Base-by-base conservation (phyloP, 1,139 yeast species). In the Blastobotrys serpentis region DNA sequence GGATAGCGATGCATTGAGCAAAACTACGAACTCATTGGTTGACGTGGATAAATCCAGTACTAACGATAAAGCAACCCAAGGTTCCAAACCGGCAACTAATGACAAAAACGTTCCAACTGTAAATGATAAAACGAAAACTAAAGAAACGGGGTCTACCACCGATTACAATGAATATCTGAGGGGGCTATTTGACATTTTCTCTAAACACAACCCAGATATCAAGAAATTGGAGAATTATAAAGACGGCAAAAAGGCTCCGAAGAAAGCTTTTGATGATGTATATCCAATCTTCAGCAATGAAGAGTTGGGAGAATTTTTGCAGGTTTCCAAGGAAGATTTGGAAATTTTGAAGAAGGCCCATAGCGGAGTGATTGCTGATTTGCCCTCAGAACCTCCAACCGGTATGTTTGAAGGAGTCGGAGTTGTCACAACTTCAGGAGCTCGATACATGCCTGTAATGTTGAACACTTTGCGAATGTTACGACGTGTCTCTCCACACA, bases 361-460 rank as follows among this genome's bases (percentile, higher is more conserved):
- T 65, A 56, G 62, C 8, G 63, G 66, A 37, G 82, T 80, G 33
- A 78, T 83, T 25, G 63, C 69, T 0, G 53, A 60, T 2, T 63
- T 68, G 18, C 84, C 88, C 0, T 64, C 68, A 25, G 68, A 73
- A 1, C 60, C 78, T 1, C 65, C 65, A 2, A 44, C 50, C 16
- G 57, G 58, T 4, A 42, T 61, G n/a, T 65, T 62, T 50, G 42
- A 53, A 8, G 90, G 90, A 0, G 74, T 79, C 51, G 96, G 96
- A 23, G 80, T 86, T 36, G 95, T 86, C 1, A 83, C 80, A 59
- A 90, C 85, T 32, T 92, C 92, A 16, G 95, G 95, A 39, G 92
- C 90, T 1, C 77, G 76, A 56, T 85, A 82, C 69, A 83, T 85
- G 61, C 83, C 94, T 76, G 69, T 85, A 54, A 78, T 88, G 13